A percentile compares a stretch with the other conserved stretches of the same genome.
Evolutionary conservation across 208 protist genomes (phyloP).

Genomic region (Leishmania arabica): DNA sequence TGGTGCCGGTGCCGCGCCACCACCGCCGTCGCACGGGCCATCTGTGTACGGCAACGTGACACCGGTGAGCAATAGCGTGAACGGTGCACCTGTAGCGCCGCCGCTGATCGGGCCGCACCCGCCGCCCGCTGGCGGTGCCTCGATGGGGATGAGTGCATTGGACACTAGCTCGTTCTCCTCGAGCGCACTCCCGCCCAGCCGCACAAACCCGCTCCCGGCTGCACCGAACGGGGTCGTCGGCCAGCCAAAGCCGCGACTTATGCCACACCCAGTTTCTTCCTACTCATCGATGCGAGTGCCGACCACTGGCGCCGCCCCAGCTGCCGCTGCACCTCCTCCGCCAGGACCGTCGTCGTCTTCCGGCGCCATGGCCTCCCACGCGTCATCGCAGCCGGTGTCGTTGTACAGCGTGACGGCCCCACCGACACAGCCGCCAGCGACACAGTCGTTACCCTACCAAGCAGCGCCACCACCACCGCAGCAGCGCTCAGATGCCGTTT

Average conservation of each 20-base stretch:
- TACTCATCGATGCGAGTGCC: slow-evolving; percentile 53
- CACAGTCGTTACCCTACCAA: background rate
- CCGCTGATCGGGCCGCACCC: background rate
- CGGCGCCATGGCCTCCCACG: slow-evolving; percentile 6
- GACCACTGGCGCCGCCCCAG: background rate
- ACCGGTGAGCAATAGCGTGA: background rate
- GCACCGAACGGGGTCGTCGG: slow-evolving; percentile 7
- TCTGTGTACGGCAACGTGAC: slow-evolving; percentile 1
- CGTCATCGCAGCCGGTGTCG: slow-evolving; percentile 23
- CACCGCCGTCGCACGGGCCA: background rate
- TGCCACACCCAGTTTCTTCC: slow-evolving; percentile 68
- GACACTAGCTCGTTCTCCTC: background rate
- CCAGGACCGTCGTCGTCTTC: slow-evolving; percentile 7
- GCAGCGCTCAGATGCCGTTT: background rate
- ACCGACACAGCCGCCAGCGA: slow-evolving; percentile 11
- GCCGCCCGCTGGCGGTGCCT: background rate
- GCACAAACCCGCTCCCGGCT: slow-evolving; percentile 5
- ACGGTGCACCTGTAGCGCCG: background rate
- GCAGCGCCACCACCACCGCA: slow-evolving; percentile 3
- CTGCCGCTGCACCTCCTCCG: slow-evolving; percentile 17
- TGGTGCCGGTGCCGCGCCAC: background rate
- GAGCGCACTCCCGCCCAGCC: slow-evolving; percentile 12
- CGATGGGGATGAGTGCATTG: background rate
- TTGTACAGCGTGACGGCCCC: slow-evolving; percentile 31
- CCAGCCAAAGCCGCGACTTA: slow-evolving; percentile 51